Evolutionary conservation across 148 eudicot genomes (phyloP), one percentile per base, ranked within the genome.

Genomic region (Rhododendron ovatum): DNA sequence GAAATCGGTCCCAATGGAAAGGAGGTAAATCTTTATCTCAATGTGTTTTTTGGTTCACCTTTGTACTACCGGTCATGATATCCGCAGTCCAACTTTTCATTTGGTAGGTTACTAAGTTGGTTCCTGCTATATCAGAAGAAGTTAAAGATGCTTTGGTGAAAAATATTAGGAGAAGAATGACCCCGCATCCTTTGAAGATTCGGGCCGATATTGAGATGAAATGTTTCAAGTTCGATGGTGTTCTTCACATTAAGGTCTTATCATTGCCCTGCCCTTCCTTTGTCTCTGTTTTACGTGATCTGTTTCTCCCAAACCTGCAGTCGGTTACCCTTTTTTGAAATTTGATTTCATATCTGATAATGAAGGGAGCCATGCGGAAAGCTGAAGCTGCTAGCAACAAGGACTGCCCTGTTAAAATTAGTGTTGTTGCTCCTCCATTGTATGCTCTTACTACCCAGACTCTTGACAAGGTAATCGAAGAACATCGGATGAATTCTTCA

Each of bases 181-280:
- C 99, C 51, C 99, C 99, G 26, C 99, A 98, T 86, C 99, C 99
- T 57, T 85, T 97, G 85, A 97, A 95, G 87, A 95, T 97, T 80
- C 95, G 99, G 63, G 99, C 99, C 84, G 99, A 95, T 91, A 91
- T 98, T 77, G 99, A 98, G 87, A 92, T 98, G 96, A 97, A 94
- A 85, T 98, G 99, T 86, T 94, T 98, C 87, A 95, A 95, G 90
- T 94, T 93, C 90, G 99, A 95, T 84, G 98, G 99, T 39, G 98
- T 98, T 86, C 95, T 98, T 89, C 99, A 98, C 83, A 94, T 98
- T 48, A 98, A 95, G 98, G 99, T 95, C 28, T n/a, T 41, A 71
- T 53, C 14, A 12, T 51, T 51, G 57, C 57, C 59, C 55, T 50
- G 55, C 55, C 37, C 82, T 59, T 12, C 28, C 17, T 82, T 15